Conservation (phyloP, 805 yeast species). For the Candida adriatica region DNA sequence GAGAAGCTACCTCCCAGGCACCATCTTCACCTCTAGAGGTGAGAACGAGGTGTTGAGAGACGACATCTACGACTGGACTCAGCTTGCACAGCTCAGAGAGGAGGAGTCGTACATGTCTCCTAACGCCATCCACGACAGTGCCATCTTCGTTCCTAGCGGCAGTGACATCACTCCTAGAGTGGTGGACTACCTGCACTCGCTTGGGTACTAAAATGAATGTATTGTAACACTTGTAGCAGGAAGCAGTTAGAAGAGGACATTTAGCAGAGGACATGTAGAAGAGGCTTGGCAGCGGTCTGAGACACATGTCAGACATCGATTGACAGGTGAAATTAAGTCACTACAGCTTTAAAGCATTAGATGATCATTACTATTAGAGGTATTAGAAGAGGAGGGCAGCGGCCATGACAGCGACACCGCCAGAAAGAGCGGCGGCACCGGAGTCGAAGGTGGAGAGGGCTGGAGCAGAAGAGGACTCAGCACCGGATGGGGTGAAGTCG, state of each 20-base stretch:
- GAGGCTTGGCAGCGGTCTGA: too few relatives aligned
- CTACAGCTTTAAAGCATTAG: too few relatives aligned
- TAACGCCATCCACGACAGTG: constrained; percentile 7
- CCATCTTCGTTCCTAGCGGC: constrained; percentile 4
- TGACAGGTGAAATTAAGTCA: too few relatives aligned
- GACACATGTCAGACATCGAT: too few relatives aligned
- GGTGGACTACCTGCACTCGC: too few relatives aligned
- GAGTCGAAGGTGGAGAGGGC: constrained; percentile 3
- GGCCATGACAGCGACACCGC: constrained; percentile 3
- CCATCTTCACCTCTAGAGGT: constrained; percentile 8
- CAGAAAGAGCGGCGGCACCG: constrained; percentile 6
- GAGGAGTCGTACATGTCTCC: constrained; percentile 5
- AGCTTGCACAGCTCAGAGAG: not conserved
- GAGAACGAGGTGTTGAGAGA: constrained; percentile 10
- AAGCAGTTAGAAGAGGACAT: too few relatives aligned
- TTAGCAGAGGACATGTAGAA: too few relatives aligned
- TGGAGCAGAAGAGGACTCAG: constrained; percentile 4
- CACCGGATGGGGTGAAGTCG: constrained; percentile 13
- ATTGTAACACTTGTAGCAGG: too few relatives aligned
- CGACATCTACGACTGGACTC: constrained; percentile 1
- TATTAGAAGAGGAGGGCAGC: constrained; percentile 4
- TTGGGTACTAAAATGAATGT: too few relatives aligned
- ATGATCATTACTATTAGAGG: too few relatives aligned
- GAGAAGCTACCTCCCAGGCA: constrained; percentile 7
- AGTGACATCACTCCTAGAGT: constrained; percentile 2